Percentiles rank a stretch among this genome's conserved stretches.
Conservation (phyloP, 768 basidiomycete genomes). For the Termitomyces sp. region DNA sequence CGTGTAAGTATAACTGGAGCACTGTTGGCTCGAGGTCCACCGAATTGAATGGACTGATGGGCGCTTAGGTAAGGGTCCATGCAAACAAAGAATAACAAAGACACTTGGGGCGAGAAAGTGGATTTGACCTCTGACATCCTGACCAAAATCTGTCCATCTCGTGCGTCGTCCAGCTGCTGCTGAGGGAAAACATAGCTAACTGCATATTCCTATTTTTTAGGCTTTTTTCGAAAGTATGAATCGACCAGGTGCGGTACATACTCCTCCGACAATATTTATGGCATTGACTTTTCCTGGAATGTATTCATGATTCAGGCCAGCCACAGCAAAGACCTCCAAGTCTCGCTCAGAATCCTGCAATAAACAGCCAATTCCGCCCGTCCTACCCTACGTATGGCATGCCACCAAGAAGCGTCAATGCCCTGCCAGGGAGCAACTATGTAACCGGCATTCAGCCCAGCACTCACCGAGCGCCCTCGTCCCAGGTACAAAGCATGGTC, state of each 20-base stretch:
- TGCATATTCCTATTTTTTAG: slow-evolving; percentile 20
- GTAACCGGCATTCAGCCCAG: slow-evolving; percentile 55
- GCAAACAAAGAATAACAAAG: slow-evolving; percentile 43
- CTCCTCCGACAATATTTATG: slow-evolving; percentile 11
- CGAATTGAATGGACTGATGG: not conserved
- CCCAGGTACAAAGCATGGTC: slow-evolving; percentile 51
- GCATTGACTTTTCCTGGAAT: slow-evolving; percentile 21
- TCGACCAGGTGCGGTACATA: slow-evolving; percentile 47
- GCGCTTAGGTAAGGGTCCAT: slow-evolving; percentile 16
- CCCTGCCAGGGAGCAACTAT: slow-evolving; percentile 45
- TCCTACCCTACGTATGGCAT: slow-evolving; percentile 52
- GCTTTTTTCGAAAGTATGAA: slow-evolving; percentile 46
- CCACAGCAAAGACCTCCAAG: slow-evolving; percentile 79
- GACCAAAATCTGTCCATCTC: slow-evolving; percentile 12
- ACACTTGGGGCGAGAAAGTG: slow-evolving; percentile 12
- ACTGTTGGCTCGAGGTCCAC: too few species aligned
- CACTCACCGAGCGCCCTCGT: slow-evolving; percentile 56
- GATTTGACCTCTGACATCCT: slow-evolving; percentile 14
- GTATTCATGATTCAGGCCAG: slow-evolving; percentile 55
- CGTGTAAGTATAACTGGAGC: too few species aligned
- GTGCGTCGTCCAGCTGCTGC: slow-evolving; percentile 3
- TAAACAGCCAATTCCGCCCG: slow-evolving; percentile 63
- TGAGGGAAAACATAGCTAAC: not conserved
- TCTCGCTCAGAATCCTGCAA: slow-evolving; percentile 59
- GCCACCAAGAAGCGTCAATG: slow-evolving; percentile 56